A percentile compares a stretch with the other conserved stretches of the same genome.
phyloP scores from a whole-genome alignment of 2,329 filamentous ascomycete species.

The Trichoderma sp. region DNA sequence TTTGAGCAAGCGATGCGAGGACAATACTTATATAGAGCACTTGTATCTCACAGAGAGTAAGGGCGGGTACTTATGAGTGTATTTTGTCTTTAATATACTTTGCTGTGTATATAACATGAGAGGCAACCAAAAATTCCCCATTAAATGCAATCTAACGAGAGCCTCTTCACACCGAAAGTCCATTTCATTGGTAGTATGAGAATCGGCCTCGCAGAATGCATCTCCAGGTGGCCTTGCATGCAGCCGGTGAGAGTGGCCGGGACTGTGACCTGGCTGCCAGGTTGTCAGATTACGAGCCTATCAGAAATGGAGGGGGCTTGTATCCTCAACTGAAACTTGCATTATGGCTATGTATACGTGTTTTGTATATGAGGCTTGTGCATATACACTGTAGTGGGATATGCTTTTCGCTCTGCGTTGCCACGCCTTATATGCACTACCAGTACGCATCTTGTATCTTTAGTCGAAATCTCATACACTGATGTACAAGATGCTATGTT shows the following conservation, averaged over 20 bases:
- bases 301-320: not conserved
- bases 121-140: not conserved
- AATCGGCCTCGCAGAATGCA: not conserved
- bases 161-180: not conserved
- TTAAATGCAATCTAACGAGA: not conserved
- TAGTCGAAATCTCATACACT: not conserved
- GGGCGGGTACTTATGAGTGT: not conserved
- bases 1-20: not conserved
- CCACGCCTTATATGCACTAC: not conserved
- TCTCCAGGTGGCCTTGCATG: not conserved
- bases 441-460: not conserved
- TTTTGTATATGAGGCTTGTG: not conserved
- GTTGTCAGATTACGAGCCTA: not conserved
- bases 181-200: not conserved
- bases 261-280: not conserved
- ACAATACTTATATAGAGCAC: not conserved
- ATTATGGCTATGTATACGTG: not conserved
- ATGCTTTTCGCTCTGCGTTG: not conserved
- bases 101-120: not conserved
- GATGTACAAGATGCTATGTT: not conserved
- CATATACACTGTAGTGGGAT: not conserved
- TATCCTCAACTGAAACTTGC: not conserved
- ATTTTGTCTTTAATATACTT: not conserved
- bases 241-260: not conserved
- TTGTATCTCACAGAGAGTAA: not conserved